Percentiles rank a stretch among this genome's conserved stretches.
These are phyloP conservation scores for Cardiospermum halicacabum DNA, from an alignment of 345 rosid genomes.

Conservation along the genomic window DNA sequence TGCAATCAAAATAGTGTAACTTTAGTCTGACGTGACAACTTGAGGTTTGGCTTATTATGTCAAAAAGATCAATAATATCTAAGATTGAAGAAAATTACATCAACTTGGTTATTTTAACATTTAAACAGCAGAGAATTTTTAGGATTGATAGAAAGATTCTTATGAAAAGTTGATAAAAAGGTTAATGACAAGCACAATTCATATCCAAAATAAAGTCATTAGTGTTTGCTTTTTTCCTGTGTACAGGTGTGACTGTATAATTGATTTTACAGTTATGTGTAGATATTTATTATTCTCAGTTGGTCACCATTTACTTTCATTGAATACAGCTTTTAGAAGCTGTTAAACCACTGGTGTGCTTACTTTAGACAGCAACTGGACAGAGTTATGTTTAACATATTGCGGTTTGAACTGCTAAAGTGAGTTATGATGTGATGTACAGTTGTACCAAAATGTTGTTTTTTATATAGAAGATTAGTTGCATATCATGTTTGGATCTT, in stretches of 20 bases:
- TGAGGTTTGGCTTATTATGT: neutral
- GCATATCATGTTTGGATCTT: neutral
- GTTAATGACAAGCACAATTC: conserved; percentile 5
- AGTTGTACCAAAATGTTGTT: neutral
- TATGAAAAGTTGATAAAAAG: conserved; percentile 19
- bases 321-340: conserved; percentile 22
- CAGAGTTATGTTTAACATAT: conserved; percentile 22
- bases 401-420: conserved; percentile 6
- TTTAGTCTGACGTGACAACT: neutral
- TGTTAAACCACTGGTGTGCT: conserved; percentile 28
- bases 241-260: conserved; percentile 12
- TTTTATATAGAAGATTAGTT: too few species aligned
- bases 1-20: neutral
- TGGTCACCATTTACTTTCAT: conserved; percentile 16
- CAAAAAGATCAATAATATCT: too few species aligned
- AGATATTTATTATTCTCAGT: conserved; percentile 12
- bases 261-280: neutral
- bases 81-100: neutral
- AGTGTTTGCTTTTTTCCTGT: neutral
- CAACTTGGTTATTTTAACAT: neutral
- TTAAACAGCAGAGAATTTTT: conserved; percentile 1
- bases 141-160: conserved; percentile 12
- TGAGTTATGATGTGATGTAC: conserved; percentile 1
- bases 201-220: conserved; percentile 5
- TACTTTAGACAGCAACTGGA: neutral